Percentiles rank a stretch among this genome's conserved stretches.
Conservation (phyloP, 768 basidiomycete genomes). For the Rhodotorula paludigena region DNA sequence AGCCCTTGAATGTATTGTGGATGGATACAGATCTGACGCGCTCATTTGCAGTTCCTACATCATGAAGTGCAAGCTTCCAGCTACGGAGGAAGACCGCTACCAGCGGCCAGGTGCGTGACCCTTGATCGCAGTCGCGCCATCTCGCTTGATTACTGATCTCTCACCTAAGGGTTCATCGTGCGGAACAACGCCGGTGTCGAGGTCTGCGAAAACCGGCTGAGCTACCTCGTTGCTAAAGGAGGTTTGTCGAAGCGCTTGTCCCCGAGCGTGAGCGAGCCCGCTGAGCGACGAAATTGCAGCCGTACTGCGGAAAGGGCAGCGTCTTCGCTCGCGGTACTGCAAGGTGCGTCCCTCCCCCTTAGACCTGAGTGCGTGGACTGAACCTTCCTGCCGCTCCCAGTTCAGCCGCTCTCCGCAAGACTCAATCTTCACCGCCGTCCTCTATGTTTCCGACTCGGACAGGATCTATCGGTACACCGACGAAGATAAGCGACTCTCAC, state of each 20-base stretch:
- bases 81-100: slow-evolving; percentile 73
- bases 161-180: slow-evolving; percentile 61
- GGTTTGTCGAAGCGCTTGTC: slow-evolving; percentile 35
- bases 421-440: slow-evolving; percentile 68
- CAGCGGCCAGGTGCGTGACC: slow-evolving; percentile 56
- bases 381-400: neutral
- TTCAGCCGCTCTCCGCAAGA: slow-evolving; percentile 50
- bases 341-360: no score
- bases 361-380: no score
- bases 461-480: slow-evolving; percentile 58
- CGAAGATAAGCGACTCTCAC: slow-evolving; percentile 49
- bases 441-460: slow-evolving; percentile 52
- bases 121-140: neutral
- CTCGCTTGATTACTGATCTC: neutral
- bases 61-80: slow-evolving; percentile 66
- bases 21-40: neutral
- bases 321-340: slow-evolving; percentile 74
- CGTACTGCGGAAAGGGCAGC: slow-evolving; percentile 77
- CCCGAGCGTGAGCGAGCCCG: neutral
- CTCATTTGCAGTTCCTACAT: slow-evolving; percentile 2
- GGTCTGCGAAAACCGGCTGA: slow-evolving; percentile 77
- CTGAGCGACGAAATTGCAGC: slow-evolving; percentile 47
- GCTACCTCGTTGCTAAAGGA: slow-evolving; percentile 37
- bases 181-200: slow-evolving; percentile 68
- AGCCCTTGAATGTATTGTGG: neutral